Percentiles rank a stretch among this genome's conserved stretches.
phyloP scores from a whole-genome alignment of 1,139 yeast genomes.

The Kurtzmaniella quercitrusa region DNA sequence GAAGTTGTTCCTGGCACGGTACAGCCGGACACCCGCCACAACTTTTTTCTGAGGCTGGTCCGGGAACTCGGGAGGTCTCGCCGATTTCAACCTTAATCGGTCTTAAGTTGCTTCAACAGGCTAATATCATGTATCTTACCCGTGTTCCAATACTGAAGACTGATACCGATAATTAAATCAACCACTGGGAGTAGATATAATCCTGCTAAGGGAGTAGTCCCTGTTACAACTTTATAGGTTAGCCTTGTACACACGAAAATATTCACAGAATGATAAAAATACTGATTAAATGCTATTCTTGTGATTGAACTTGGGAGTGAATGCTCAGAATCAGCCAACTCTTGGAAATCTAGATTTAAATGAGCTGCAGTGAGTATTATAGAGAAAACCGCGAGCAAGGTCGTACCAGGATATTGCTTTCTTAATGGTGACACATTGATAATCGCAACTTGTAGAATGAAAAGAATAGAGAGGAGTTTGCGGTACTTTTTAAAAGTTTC shows the following conservation, averaged over 20 bases:
- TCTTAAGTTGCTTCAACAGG: slow-evolving; percentile 8
- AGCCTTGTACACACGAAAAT: slow-evolving; percentile 3
- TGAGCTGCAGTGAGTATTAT: slow-evolving; percentile 3
- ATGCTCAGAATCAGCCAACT: not conserved
- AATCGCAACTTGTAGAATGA: slow-evolving; percentile 5
- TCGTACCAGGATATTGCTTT: slow-evolving; percentile 2
- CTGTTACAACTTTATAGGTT: not conserved
- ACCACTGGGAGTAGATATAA: slow-evolving; percentile 14
- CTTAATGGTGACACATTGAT: slow-evolving; percentile 4
- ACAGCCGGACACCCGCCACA: not conserved
- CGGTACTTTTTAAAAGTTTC: slow-evolving; percentile 7
- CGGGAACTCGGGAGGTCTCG: not conserved
- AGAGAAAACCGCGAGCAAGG: slow-evolving; percentile 4
- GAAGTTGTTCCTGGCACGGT: too few species aligned
- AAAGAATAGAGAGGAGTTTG: not conserved
- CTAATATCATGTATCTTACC: slow-evolving; percentile 11
- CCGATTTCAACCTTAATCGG: not conserved
- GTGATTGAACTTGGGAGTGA: not conserved
- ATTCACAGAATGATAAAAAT: slow-evolving; percentile 2
- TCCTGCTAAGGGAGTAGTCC: slow-evolving; percentile 3
- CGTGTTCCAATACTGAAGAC: slow-evolving; percentile 13
- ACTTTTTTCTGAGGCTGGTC: not conserved
- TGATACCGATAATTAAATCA: slow-evolving; percentile 11
- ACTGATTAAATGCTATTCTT: slow-evolving; percentile 1
- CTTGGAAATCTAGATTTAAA: slow-evolving; percentile 3